These are phyloP conservation scores for Salix suchowensis DNA, from an alignment of 345 rosid genomes.

Conservation along the genomic window DNA sequence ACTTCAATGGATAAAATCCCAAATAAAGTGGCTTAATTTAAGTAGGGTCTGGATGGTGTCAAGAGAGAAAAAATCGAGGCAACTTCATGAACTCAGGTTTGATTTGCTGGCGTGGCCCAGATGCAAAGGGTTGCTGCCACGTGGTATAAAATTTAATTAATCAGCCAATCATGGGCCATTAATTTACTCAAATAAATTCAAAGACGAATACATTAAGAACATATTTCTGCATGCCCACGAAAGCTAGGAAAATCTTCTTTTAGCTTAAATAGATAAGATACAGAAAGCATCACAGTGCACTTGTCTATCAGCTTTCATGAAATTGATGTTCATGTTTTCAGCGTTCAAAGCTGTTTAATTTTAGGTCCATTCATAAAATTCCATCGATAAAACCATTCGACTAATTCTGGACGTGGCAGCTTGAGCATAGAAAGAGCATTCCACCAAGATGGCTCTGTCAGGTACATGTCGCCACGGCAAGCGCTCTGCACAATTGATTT, in stretches of 20 bases:
- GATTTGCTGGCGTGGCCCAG: slow-evolving; percentile 19
- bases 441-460: slow-evolving; percentile 48
- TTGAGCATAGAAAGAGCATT: slow-evolving; percentile 37
- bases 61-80: background rate
- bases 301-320: too few species aligned
- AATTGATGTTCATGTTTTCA: too few species aligned
- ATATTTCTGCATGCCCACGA: background rate
- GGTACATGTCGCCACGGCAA: slow-evolving; percentile 43
- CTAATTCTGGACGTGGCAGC: slow-evolving; percentile 47
- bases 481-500: slow-evolving; percentile 26
- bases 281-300: too few species aligned
- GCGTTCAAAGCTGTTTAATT: too few species aligned
- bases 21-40: too few species aligned
- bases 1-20: too few species aligned
- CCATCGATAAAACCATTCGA: slow-evolving; percentile 25
- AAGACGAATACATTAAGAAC: too few species aligned
- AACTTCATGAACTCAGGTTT: background rate
- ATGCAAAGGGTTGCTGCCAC: slow-evolving; percentile 62
- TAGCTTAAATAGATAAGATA: too few species aligned
- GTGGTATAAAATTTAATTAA: slow-evolving; percentile 18
- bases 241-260: background rate
- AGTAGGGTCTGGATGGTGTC: too few species aligned
- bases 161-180: background rate
- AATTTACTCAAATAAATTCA: background rate
- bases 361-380: too few species aligned